phyloP scores from a whole-genome alignment of 176 grass and related monocot species.

The Avena insularis region DNA sequence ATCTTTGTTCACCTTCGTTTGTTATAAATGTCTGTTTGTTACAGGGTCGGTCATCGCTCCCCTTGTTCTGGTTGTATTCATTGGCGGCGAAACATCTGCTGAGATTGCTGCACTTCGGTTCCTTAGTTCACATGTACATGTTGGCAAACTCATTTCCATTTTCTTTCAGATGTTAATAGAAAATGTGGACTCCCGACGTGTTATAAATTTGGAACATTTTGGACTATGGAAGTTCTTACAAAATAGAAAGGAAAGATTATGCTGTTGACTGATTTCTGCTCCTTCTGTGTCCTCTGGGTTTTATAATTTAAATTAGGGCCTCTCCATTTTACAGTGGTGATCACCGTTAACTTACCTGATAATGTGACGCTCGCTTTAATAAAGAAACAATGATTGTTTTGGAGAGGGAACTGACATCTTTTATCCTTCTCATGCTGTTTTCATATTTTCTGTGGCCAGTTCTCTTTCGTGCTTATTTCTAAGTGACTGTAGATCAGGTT shows the following conservation, averaged over 20 bases:
- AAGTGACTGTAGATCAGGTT: background rate
- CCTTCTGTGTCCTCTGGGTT: background rate
- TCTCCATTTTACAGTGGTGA: background rate
- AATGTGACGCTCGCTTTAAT: background rate
- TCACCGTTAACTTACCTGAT: background rate
- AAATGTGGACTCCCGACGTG: slow-evolving; percentile 5
- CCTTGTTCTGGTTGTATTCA: slow-evolving; percentile 83
- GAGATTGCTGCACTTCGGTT: slow-evolving; percentile 95
- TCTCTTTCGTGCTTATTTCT: background rate
- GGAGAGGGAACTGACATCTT: background rate
- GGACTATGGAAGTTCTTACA: background rate
- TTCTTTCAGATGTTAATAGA: slow-evolving; percentile 16
- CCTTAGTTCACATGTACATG: slow-evolving; percentile 83
- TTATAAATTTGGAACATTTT: slow-evolving; percentile 19
- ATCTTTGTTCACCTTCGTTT: background rate
- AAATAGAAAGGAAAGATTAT: background rate
- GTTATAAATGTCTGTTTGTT: slow-evolving; percentile 15
- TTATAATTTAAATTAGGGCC: background rate
- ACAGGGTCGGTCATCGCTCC: slow-evolving; percentile 74
- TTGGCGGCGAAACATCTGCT: slow-evolving; percentile 88
- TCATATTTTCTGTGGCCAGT: background rate
- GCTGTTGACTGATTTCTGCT: background rate
- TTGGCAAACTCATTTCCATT: background rate
- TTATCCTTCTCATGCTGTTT: background rate
- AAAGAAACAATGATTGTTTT: too few relatives aligned